These are phyloP conservation scores for Colletotrichum tamarilloi DNA, from an alignment of 2,329 filamentous ascomycete genomes.

Conservation along the genomic window DNA sequence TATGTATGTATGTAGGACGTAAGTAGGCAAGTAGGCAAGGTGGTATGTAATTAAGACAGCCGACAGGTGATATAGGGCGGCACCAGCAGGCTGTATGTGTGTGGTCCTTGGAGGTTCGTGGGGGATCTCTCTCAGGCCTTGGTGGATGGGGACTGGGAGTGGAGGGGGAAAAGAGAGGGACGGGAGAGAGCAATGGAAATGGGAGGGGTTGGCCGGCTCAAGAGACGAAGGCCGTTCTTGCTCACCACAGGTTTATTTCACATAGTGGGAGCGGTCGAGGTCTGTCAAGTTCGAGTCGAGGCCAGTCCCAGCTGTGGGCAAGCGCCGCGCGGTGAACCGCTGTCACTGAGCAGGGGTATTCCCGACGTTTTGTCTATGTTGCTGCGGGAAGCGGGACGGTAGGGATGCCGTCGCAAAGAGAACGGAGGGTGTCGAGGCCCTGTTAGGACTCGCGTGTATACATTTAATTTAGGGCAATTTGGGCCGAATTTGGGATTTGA, in stretches of 20 bases:
- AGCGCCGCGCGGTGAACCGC: slow-evolving; percentile 25
- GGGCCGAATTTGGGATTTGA: background rate
- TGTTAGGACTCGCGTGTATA: background rate
- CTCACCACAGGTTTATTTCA: background rate
- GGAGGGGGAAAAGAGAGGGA: slow-evolving; percentile 8
- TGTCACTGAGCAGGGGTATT: slow-evolving; percentile 26
- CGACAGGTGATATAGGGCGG: slow-evolving; percentile 32
- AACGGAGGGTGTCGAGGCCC: slow-evolving; percentile 16
- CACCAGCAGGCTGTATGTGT: slow-evolving; percentile 26
- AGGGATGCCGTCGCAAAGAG: slow-evolving; percentile 31
- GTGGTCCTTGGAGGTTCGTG: slow-evolving; percentile 15
- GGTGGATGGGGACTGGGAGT: background rate
- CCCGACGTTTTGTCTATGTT: slow-evolving; percentile 31
- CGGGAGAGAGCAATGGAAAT: slow-evolving; percentile 3
- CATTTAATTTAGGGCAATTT: background rate
- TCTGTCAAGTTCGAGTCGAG: slow-evolving; percentile 19
- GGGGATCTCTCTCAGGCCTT: background rate
- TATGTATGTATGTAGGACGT: slow-evolving; percentile 14
- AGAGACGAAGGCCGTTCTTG: background rate
- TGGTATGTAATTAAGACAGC: slow-evolving; percentile 31
- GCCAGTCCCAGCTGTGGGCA: slow-evolving; percentile 13
- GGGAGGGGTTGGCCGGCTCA: slow-evolving; percentile 31
- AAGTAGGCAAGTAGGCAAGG: slow-evolving; percentile 10
- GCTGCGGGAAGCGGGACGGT: slow-evolving; percentile 33
- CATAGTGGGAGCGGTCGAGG: background rate